These are phyloP conservation scores for Lophiostoma macrostomum DNA, from an alignment of 495 filamentous ascomycete species.

Conservation along the genomic window DNA sequence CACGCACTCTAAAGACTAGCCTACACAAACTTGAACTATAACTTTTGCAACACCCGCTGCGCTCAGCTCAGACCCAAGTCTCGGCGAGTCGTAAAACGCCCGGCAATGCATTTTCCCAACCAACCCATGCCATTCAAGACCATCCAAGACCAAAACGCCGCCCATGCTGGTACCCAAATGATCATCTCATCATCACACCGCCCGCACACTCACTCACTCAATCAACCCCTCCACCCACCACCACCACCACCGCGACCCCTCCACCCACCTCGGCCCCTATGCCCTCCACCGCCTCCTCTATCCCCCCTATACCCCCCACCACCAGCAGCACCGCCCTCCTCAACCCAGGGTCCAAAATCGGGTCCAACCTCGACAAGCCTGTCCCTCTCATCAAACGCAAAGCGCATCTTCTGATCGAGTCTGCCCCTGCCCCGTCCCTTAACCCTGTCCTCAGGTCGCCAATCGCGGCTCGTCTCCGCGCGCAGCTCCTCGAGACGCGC, in stretches of 20 bases:
- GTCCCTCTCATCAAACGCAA: slow-evolving; percentile 73
- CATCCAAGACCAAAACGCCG: no score
- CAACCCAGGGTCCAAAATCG: slow-evolving; percentile 52
- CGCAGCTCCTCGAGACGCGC: slow-evolving; percentile 66
- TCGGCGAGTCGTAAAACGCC: no score
- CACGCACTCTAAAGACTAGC: no score
- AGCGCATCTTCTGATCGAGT: slow-evolving; percentile 63
- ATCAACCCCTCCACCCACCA: slow-evolving; percentile 1
- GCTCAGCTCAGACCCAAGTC: no score
- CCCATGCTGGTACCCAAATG: no score
- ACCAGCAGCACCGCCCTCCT: slow-evolving; percentile 36
- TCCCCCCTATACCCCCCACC: slow-evolving; percentile 25
- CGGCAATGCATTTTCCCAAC: no score
- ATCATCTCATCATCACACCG: background rate
- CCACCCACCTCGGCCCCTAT: background rate
- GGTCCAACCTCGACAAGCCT: slow-evolving; percentile 70
- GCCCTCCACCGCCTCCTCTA: slow-evolving; percentile 31
- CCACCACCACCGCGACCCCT: background rate
- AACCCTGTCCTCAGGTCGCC: slow-evolving; percentile 21
- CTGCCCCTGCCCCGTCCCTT: slow-evolving; percentile 17
- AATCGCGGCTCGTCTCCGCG: slow-evolving; percentile 51
- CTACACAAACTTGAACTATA: no score
- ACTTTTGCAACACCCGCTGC: no score
- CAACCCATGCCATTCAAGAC: no score
- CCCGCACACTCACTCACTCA: background rate